Evolutionary conservation across 2,329 filamentous ascomycete species (phyloP).

Genomic region (Apiospora rasikravindrae): DNA sequence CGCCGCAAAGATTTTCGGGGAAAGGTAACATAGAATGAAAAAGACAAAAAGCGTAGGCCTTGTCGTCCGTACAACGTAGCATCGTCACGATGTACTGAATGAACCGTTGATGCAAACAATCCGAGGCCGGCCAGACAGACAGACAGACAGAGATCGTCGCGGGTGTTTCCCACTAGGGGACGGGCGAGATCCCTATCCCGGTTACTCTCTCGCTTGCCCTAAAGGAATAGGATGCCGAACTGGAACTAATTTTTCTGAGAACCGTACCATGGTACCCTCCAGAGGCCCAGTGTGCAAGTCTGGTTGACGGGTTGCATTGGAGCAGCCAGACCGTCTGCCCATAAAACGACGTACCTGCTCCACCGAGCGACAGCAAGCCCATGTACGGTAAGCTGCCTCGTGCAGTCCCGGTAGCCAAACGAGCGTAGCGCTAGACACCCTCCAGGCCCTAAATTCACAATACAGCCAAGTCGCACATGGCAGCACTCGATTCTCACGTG

Average conservation of each 20-base stretch:
- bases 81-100: not conserved
- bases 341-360: not conserved
- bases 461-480: slow-evolving; percentile 15
- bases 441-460: not conserved
- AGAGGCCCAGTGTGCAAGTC: too few species aligned
- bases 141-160: not conserved
- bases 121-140: not conserved
- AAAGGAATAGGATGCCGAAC: slow-evolving; percentile 9
- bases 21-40: not conserved
- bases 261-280: not conserved
- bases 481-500: slow-evolving; percentile 17
- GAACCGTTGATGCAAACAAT: not conserved
- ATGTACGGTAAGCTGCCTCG: slow-evolving; percentile 8
- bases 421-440: not conserved
- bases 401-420: slow-evolving; percentile 17
- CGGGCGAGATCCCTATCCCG: slow-evolving; percentile 13
- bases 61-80: slow-evolving; percentile 5
- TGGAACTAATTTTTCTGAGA: not conserved
- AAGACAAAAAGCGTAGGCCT: not conserved
- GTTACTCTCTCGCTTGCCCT: slow-evolving; percentile 5
- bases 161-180: not conserved
- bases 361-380: slow-evolving; percentile 10
- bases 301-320: not conserved
- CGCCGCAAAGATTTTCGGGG: not conserved
- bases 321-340: not conserved